Percentiles rank a stretch among this genome's conserved stretches.
These are phyloP conservation scores for Castanopsis chinensis DNA, from an alignment of 306 rosid genomes.

Conservation along the genomic window DNA sequence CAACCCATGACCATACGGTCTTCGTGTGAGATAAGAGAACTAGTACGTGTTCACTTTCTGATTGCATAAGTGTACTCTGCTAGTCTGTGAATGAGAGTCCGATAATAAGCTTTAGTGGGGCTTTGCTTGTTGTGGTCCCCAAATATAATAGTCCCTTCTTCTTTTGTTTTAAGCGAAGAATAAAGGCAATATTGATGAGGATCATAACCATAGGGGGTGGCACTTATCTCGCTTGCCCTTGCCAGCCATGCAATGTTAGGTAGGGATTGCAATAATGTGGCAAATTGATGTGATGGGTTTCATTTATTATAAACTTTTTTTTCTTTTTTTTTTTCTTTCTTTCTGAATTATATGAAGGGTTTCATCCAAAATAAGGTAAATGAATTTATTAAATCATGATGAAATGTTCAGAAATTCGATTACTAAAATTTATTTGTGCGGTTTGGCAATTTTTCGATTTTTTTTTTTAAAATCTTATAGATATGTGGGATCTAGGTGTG, in stretches of 20 bases:
- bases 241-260: constrained; percentile 49
- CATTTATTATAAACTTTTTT: not conserved
- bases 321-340: too few species aligned
- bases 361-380: not conserved
- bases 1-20: not conserved
- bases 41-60: not conserved
- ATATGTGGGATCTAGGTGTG: not conserved
- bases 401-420: not conserved
- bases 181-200: constrained; percentile 24
- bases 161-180: constrained; percentile 25
- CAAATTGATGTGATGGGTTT: constrained; percentile 25
- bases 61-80: not conserved
- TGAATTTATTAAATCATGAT: not conserved
- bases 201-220: constrained; percentile 20
- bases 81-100: not conserved
- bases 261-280: constrained; percentile 21
- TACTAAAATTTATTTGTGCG: not conserved
- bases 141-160: constrained; percentile 1
- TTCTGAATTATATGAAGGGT: too few species aligned
- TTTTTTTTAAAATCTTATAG: not conserved
- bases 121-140: constrained; percentile 29
- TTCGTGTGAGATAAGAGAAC: not conserved
- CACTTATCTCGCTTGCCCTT: constrained; percentile 42
- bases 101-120: constrained; percentile 11
- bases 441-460: not conserved